Percentiles rank a stretch among this genome's conserved stretches.
phyloP scores from a whole-genome alignment of 495 filamentous ascomycete species.

The Penicillium arizonense region DNA sequence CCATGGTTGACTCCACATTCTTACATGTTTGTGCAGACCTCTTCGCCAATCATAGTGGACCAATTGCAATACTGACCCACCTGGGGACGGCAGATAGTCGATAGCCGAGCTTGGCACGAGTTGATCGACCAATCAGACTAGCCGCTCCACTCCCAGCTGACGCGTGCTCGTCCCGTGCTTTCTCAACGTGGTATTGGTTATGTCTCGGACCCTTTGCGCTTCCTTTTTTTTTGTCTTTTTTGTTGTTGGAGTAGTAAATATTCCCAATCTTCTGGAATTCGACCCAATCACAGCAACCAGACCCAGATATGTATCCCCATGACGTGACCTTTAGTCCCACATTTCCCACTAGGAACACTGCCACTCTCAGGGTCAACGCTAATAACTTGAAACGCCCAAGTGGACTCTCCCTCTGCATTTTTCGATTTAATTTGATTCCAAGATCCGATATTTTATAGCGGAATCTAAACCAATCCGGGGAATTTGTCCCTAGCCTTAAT shows the following conservation, averaged over 20 bases:
- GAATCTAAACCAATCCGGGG: background rate
- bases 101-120: conserved; percentile 45
- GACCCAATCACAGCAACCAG: background rate
- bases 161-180: conserved; percentile 38
- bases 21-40: conserved; percentile 22
- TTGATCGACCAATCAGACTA: conserved; percentile 34
- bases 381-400: conserved; percentile 36
- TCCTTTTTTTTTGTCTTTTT: no score
- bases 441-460: background rate
- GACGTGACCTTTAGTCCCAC: conserved; percentile 22
- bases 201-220: background rate
- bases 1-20: conserved; percentile 12
- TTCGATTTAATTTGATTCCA: background rate
- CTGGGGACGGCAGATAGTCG: conserved; percentile 45
- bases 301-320: background rate
- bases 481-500: background rate
- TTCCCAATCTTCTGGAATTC: no score
- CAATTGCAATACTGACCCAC: conserved; percentile 17
- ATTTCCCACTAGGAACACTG: conserved; percentile 28
- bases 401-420: background rate
- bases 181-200: conserved; percentile 7
- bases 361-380: conserved; percentile 38
- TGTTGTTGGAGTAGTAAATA: no score
- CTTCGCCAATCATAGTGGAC: conserved; percentile 1
- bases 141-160: conserved; percentile 32